phyloP scores from a whole-genome alignment of 371 early-diverging fungal genomes.

The Batkoa obscura region DNA sequence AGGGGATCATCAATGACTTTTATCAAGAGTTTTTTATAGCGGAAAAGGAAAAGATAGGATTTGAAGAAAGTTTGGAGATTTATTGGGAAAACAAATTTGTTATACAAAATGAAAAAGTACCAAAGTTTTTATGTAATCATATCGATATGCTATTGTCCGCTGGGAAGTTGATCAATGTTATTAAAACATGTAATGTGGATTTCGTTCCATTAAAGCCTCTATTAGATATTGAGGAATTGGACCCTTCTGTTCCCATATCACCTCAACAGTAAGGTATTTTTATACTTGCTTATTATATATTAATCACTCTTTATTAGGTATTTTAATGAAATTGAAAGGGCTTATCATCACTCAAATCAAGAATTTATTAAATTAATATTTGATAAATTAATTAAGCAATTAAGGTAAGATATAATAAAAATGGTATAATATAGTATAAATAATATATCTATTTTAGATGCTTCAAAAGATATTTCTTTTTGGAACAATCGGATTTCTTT shows the following conservation, averaged over 20 bases:
- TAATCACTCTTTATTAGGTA: conserved; percentile 19
- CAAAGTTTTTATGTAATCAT: conserved; percentile 50
- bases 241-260: neutral
- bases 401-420: no score
- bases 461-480: conserved; percentile 75
- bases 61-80: conserved; percentile 24
- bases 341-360: conserved; percentile 55
- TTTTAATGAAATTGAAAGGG: conserved; percentile 46
- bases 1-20: conserved; percentile 65
- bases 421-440: conserved; percentile 43
- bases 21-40: conserved; percentile 74
- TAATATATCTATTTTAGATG: conserved; percentile 53
- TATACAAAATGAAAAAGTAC: conserved; percentile 39
- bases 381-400: no score
- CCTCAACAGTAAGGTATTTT: conserved; percentile 27
- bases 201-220: conserved; percentile 5
- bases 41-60: conserved; percentile 7
- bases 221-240: conserved; percentile 6
- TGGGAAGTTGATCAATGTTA: conserved; percentile 86
- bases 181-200: conserved; percentile 57
- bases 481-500: conserved; percentile 83
- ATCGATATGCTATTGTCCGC: conserved; percentile 64
- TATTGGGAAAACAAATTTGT: conserved; percentile 74
- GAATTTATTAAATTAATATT: conserved; percentile 44
- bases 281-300: conserved; percentile 2